A percentile compares a stretch with the other conserved stretches of the same genome.
phyloP scores from a whole-genome alignment of 306 rosid species.

The Castanospermum australe region DNA sequence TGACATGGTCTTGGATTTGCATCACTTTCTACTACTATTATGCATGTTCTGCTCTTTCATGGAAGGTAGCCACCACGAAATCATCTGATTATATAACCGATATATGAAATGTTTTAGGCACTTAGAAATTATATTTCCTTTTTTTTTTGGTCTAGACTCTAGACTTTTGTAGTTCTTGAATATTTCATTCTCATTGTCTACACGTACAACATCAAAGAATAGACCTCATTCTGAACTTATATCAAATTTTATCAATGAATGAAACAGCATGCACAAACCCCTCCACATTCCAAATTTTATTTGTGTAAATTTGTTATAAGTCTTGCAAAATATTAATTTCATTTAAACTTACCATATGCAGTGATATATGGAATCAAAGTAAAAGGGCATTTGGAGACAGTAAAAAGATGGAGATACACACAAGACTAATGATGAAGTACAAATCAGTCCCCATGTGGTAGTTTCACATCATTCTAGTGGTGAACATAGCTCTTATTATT shows the following conservation, averaged over 20 bases:
- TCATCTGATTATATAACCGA: background rate
- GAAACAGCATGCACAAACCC: background rate
- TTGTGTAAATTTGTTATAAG: background rate
- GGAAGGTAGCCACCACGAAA: conserved; percentile 47
- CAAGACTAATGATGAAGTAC: conserved; percentile 68
- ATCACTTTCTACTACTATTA: conserved; percentile 66
- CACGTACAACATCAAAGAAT: no score
- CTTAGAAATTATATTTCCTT: background rate
- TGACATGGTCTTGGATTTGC: conserved; percentile 84
- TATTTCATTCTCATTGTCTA: no score
- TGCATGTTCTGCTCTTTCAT: conserved; percentile 75
- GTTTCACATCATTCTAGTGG: conserved; percentile 58
- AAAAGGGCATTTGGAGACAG: conserved; percentile 47
- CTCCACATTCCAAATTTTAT: background rate
- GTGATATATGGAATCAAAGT: conserved; percentile 59
- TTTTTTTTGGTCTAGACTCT: no score
- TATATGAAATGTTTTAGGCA: background rate
- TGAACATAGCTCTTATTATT: conserved; percentile 59
- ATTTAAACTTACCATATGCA: conserved; percentile 20
- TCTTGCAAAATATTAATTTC: background rate
- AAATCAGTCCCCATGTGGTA: conserved; percentile 73
- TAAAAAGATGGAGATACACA: conserved; percentile 58
- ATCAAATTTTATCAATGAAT: background rate
- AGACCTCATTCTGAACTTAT: background rate
- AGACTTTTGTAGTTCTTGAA: no score